A percentile compares a stretch with the other conserved stretches of the same genome.
These are phyloP conservation scores for Fusarium euwallaceae DNA, from an alignment of 2,329 filamentous ascomycete genomes.

Conservation along the genomic window DNA sequence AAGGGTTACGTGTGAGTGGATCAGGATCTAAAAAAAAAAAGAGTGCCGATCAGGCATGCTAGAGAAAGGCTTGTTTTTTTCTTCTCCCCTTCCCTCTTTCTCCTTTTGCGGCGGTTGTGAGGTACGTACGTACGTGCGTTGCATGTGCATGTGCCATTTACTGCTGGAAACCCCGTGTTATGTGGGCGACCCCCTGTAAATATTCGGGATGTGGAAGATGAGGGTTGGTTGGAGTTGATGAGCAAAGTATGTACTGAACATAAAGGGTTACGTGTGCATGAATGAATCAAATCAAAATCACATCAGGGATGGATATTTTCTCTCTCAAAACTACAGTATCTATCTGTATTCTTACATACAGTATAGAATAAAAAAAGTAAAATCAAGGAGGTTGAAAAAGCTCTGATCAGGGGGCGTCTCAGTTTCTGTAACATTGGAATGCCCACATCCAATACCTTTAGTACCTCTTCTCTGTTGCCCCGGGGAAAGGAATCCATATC, in stretches of 20 bases:
- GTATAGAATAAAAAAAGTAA: not conserved
- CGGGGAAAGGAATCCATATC: not conserved
- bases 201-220: slow-evolving; percentile 2
- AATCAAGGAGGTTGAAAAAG: slow-evolving; percentile 6
- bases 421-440: slow-evolving; percentile 9
- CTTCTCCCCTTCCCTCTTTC: not conserved
- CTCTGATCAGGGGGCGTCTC: slow-evolving; percentile 11
- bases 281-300: slow-evolving; percentile 4
- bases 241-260: not conserved
- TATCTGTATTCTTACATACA: not conserved
- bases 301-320: not conserved
- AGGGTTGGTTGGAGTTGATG: not conserved
- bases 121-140: not conserved
- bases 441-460: not conserved
- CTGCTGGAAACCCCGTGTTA: slow-evolving; percentile 5
- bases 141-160: not conserved
- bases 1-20: slow-evolving; percentile 2
- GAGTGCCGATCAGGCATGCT: slow-evolving; percentile 2
- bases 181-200: not conserved
- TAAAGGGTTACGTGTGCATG: slow-evolving; percentile 14
- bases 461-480: not conserved
- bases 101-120: not conserved
- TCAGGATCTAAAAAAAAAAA: slow-evolving; percentile 16
- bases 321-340: not conserved
- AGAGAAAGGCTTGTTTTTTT: slow-evolving; percentile 9